Evolutionary conservation across 2,329 filamentous ascomycete genomes (phyloP).

Genomic region (Domatiomyces globalis): DNA sequence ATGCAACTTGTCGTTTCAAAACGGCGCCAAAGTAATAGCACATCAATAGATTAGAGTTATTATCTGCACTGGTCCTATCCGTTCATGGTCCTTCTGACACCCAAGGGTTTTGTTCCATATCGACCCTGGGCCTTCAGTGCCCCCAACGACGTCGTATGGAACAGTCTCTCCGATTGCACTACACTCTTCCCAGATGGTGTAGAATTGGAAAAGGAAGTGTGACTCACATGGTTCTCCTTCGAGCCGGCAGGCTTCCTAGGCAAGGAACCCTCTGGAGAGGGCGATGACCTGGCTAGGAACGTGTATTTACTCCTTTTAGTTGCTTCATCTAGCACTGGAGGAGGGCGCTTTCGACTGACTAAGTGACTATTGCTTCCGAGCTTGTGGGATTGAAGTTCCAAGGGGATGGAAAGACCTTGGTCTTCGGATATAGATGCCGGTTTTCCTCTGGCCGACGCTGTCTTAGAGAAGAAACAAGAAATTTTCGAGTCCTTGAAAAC

Average conservation of each 20-base stretch:
- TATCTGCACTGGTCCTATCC: conserved; percentile 23
- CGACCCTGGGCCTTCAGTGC: conserved; percentile 4
- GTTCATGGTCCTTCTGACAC: conserved; percentile 30
- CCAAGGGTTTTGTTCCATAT: conserved; percentile 26
- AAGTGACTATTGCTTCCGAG: conserved; percentile 25
- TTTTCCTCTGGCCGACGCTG: conserved; percentile 20
- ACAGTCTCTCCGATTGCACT: conserved; percentile 21
- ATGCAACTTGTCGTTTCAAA: too few relatives aligned
- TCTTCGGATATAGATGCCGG: conserved; percentile 20
- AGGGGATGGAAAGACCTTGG: conserved; percentile 27
- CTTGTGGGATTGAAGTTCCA: conserved; percentile 42
- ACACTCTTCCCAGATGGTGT: conserved; percentile 11
- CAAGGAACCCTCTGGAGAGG: conserved; percentile 2
- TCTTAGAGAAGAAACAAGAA: conserved; percentile 5
- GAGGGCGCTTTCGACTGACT: neutral
- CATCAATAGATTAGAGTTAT: too few relatives aligned
- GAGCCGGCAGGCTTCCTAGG: conserved; percentile 3
- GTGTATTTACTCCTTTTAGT: neutral
- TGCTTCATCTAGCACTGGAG: conserved; percentile 2
- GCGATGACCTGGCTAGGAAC: conserved; percentile 4
- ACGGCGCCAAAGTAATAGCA: too few relatives aligned
- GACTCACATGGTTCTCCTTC: conserved; percentile 5
- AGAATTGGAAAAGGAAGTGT: conserved; percentile 6
- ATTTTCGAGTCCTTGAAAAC: conserved; percentile 40
- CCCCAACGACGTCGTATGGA: conserved; percentile 26